Evolutionary conservation across 2,329 filamentous ascomycete genomes (phyloP), one percentile per base, ranked within the genome.

Genomic region (Thielaviopsis punctulata): DNA sequence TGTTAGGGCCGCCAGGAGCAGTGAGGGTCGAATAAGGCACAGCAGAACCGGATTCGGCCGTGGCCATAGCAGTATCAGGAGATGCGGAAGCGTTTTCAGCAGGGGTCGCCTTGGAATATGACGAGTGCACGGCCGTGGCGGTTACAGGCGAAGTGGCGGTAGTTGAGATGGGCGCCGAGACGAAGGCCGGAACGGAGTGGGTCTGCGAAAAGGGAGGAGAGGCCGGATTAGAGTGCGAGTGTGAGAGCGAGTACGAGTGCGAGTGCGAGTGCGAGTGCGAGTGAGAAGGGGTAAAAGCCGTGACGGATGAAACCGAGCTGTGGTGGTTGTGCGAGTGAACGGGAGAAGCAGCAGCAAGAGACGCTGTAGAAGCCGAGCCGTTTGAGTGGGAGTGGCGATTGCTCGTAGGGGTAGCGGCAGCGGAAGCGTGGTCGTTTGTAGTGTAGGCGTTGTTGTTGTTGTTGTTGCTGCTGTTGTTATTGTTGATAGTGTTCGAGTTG

Each of bases 401-500:
- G 15, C 13, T n/a, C 48, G 47, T 49, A 36, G 23, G 36, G 47
- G 25, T 49, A 36, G 47, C n/a, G 30, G 47, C 47, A 33, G 47
- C 36, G 47, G 47, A 36, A 36, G 47, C 47, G 25, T 22, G n/a
- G 19, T 22, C 54, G 54, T 55, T 58, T 55, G 12, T 39, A 45
- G n/a, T 30, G 51, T 10, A 18, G 19, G 33, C 36, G 49, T 44
- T 48, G 39, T 52, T 55, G 48, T 49, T 53, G 45, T 25, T 30
- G 8, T n/a, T 36, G 30, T n/a, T n/a, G n/a, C n/a, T n/a, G 48
- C 41, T 27, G 33, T 45, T 44, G 50, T 45, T 30, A 43, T 56
- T 51, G 53, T 39, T 58, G 60, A 54, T 58, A 58, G 55, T 62
- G 59, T 59, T 55, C 59, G 61, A 44, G 56, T 53, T 30, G 7